These are phyloP conservation scores for Aspergillus conjunctus DNA, from an alignment of 495 filamentous ascomycete genomes.

Conservation along the genomic window DNA sequence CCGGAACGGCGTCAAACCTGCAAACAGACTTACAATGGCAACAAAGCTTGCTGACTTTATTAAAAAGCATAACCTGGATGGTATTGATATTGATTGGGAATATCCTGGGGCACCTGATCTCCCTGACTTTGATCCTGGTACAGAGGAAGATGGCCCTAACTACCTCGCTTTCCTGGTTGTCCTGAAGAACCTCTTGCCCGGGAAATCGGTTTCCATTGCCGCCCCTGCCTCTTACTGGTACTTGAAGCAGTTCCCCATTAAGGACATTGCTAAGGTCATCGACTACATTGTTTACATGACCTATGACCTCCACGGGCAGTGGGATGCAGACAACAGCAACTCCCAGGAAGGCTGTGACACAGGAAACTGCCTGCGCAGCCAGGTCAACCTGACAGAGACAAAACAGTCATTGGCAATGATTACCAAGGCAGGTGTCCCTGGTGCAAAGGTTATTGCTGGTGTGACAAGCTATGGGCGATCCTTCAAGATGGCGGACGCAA, in stretches of 20 bases:
- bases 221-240: constrained; percentile 37
- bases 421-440: constrained; percentile 9
- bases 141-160: constrained; percentile 14
- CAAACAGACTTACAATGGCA: constrained; percentile 36
- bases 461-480: constrained; percentile 17
- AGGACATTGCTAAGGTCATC: constrained; percentile 22
- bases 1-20: constrained; percentile 31
- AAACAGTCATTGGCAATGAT: constrained; percentile 38
- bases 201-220: constrained; percentile 22
- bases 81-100: constrained; percentile 47
- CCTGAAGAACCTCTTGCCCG: neutral
- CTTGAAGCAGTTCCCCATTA: constrained; percentile 34
- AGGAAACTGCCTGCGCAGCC: constrained; percentile 41
- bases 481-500: constrained; percentile 5
- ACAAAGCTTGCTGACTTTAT: constrained; percentile 40
- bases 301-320: constrained; percentile 39
- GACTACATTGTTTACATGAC: constrained; percentile 44
- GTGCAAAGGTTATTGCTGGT: neutral
- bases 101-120: constrained; percentile 45
- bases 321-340: constrained; percentile 27
- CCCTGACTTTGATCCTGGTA: constrained; percentile 34
- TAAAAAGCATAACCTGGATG: constrained; percentile 35
- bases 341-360: constrained; percentile 24
- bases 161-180: constrained; percentile 32
- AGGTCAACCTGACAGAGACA: constrained; percentile 48